phyloP scores from a whole-genome alignment of 805 yeast genomes.

The Maudiozyma serrabonitensis region DNA sequence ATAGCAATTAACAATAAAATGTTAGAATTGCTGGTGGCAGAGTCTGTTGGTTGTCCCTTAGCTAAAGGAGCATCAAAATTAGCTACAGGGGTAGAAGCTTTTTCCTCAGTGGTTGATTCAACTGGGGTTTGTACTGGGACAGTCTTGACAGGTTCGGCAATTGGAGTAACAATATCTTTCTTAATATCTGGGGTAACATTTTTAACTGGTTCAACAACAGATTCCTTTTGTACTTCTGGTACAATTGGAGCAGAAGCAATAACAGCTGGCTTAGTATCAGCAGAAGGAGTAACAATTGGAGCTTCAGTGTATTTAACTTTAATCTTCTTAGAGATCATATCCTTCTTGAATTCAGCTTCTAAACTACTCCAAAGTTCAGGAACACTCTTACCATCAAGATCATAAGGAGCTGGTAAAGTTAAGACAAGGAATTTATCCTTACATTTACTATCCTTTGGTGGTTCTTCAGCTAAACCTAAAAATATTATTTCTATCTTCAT shows the following conservation, averaged over 20 bases:
- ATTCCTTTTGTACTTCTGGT: not conserved
- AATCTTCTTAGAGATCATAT: conserved; percentile 52
- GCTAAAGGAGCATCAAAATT: conserved; percentile 5
- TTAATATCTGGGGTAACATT: conserved; percentile 1
- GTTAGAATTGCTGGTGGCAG: conserved; percentile 41
- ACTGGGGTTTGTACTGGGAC: not conserved
- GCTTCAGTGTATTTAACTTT: conserved; percentile 41
- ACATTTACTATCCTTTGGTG: conserved; percentile 62
- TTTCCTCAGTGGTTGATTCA: not conserved
- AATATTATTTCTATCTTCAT: conserved; percentile 72
- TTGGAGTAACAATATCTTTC: not conserved
- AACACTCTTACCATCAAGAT: conserved; percentile 45
- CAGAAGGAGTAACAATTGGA: not conserved
- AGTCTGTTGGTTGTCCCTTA: conserved; percentile 12
- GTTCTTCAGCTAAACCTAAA: conserved; percentile 72
- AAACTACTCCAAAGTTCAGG: conserved; percentile 66
- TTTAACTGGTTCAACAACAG: conserved; percentile 5
- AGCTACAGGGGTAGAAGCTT: conserved; percentile 7
- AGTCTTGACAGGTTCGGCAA: not conserved
- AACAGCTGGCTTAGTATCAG: not conserved
- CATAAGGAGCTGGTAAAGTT: conserved; percentile 63
- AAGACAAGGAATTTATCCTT: conserved; percentile 89
- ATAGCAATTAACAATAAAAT: conserved; percentile 44
- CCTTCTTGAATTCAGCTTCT: conserved; percentile 46
- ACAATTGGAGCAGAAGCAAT: not conserved